Evolutionary conservation across 2,329 filamentous ascomycete genomes (phyloP).

Genomic region (Aspergillus neoniger): DNA sequence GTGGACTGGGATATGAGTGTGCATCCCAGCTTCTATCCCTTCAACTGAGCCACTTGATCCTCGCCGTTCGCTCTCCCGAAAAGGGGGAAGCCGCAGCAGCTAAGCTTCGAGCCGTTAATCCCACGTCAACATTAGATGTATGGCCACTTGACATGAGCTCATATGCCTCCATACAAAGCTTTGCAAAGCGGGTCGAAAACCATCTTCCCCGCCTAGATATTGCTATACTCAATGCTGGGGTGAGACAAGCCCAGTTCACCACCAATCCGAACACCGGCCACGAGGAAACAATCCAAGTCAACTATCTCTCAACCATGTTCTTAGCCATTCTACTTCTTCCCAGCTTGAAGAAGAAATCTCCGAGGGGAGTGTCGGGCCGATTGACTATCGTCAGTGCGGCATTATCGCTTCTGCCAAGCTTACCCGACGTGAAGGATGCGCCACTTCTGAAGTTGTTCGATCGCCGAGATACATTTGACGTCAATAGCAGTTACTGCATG

Average conservation of each 20-base stretch:
- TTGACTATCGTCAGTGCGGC: neutral
- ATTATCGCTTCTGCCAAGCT: neutral
- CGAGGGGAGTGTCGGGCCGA: neutral
- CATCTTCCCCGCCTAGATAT: conserved; percentile 4
- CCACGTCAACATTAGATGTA: conserved; percentile 28
- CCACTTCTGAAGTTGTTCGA: conserved; percentile 2
- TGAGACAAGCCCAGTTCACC: conserved; percentile 19
- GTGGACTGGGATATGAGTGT: conserved; percentile 51
- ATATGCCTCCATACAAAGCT: neutral
- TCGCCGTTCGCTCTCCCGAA: conserved; percentile 45
- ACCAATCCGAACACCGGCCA: conserved; percentile 18
- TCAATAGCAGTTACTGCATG: neutral
- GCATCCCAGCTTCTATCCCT: conserved; percentile 46
- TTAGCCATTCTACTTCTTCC: conserved; percentile 26
- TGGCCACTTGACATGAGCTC: conserved; percentile 3
- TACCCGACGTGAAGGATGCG: neutral
- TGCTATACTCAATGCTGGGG: conserved; percentile 43
- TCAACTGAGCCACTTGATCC: conserved; percentile 45
- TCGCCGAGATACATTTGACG: neutral
- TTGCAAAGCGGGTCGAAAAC: neutral
- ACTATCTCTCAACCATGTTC: conserved; percentile 30
- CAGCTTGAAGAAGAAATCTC: conserved; percentile 15
- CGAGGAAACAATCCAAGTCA: conserved; percentile 31
- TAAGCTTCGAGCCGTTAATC: conserved; percentile 43
- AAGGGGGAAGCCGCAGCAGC: conserved; percentile 50